Conservation (phyloP, 2,329 filamentous ascomycete species). For the Alternaria solani region DNA sequence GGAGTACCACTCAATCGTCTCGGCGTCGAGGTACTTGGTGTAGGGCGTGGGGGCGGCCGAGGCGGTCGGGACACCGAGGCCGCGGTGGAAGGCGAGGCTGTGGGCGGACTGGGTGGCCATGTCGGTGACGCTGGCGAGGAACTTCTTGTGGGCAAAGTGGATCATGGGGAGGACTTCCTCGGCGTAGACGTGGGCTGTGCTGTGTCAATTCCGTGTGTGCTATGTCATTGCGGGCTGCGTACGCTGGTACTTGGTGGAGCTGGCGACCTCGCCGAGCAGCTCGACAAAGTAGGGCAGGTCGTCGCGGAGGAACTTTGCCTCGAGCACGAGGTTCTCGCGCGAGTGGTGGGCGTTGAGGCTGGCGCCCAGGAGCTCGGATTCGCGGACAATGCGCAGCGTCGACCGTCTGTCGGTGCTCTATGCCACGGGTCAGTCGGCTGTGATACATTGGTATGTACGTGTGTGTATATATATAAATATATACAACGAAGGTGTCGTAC, state of each 20-base stretch:
- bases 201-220: constrained; percentile 12
- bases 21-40: constrained; percentile 80
- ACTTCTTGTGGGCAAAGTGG: constrained; percentile 76
- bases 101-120: constrained; percentile 89
- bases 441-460: too few species aligned
- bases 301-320: constrained; percentile 93
- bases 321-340: constrained; percentile 89
- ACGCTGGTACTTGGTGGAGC: constrained; percentile 84
- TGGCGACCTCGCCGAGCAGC: constrained; percentile 89
- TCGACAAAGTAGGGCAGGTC: constrained; percentile 98
- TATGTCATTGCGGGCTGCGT: constrained; percentile 32
- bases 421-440: constrained; percentile 41
- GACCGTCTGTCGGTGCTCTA: constrained; percentile 89
- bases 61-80: constrained; percentile 81
- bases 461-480: too few species aligned
- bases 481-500: constrained; percentile 55
- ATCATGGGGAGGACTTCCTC: constrained; percentile 85
- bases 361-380: constrained; percentile 93
- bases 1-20: constrained; percentile 78
- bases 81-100: constrained; percentile 87
- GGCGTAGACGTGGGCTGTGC: constrained; percentile 82
- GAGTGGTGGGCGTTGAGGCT: constrained; percentile 88
- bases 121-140: constrained; percentile 68
- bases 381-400: constrained; percentile 89
- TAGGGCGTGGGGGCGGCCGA: constrained; percentile 75